Base-by-base conservation (phyloP, 2,329 filamentous ascomycete genomes). In the Pseudogymnoascus sp. region DNA sequence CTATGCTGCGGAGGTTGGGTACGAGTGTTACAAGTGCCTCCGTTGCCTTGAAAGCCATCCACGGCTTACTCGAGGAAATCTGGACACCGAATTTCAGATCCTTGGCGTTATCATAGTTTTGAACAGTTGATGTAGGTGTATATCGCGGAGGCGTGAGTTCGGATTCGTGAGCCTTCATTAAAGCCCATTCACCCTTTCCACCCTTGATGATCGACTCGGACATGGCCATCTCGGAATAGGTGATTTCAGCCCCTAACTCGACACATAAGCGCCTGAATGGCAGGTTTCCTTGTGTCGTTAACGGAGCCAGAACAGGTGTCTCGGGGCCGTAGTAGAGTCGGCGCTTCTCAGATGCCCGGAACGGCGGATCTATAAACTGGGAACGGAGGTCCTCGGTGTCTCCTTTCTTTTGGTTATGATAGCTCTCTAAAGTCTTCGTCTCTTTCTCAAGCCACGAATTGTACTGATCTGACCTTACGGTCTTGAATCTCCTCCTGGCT, bases 171-270 rank as follows among this genome's bases (percentile, higher is more conserved):
- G 91, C 91, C 75, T 95, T 96, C 81, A 97, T 85, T 63, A 99
- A 80, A 19, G 95, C 92, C 95, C 95, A 99, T 78, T 99, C 95
- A 1, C 87, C 82, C 76, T 93, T 96, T 67, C 89, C 85, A 37
- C 95, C 95, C 75, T 97, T 92, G 5, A 99, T 82, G 44, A 99
- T 78, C 8, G 93, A 93, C 75, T 96, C 79, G 29, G 91, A 87
- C 83, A 99, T 90, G 3, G 93, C 95, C 95, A 99, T 99, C 76
- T 99, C 95, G 0, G 93, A 97, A 79, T 96, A 99, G 0, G 95
- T 99, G 59, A 96, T 81, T 72, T 97, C 89, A 29, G 92, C 93
- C 37, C 95, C 95, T 24, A 97, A 82, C 63, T 93, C 89, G 11
- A 91, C 87, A 72, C 93, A 97, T 31, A 99, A 84, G 60, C 95